These are phyloP conservation scores for Saturnispora zaruensis DNA, from an alignment of 805 yeast genomes.

Conservation along the genomic window DNA sequence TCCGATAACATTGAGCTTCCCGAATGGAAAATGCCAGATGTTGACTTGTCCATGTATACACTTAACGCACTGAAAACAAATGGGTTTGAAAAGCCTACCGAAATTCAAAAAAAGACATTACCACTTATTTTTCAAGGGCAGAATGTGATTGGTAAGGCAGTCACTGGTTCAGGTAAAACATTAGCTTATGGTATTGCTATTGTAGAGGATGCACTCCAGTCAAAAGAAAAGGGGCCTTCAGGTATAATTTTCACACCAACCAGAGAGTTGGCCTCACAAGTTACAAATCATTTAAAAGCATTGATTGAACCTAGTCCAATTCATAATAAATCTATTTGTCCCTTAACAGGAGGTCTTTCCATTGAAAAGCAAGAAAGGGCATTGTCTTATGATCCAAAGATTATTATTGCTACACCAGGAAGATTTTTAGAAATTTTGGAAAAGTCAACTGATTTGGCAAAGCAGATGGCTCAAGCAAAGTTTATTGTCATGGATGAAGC, in stretches of 20 bases:
- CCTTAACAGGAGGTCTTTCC: constrained; percentile 91
- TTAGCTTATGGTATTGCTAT: constrained; percentile 93
- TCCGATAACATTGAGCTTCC: constrained; percentile 42
- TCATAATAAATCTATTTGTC: constrained; percentile 45
- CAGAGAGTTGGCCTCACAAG: constrained; percentile 93
- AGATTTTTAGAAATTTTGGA: constrained; percentile 77
- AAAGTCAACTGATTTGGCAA: constrained; percentile 40
- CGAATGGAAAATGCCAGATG: constrained; percentile 41
- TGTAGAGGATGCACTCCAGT: constrained; percentile 45
- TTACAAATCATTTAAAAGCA: constrained; percentile 63
- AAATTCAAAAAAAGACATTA: constrained; percentile 68
- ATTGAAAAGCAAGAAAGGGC: constrained; percentile 88
- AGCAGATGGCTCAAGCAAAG: constrained; percentile 38
- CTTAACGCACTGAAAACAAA: constrained; percentile 53
- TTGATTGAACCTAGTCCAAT: constrained; percentile 44
- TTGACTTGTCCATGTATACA: constrained; percentile 43
- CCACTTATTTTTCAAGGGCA: constrained; percentile 65
- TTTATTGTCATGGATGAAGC: constrained; percentile 84
- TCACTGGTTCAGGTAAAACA: constrained; percentile 97
- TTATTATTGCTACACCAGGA: constrained; percentile 94
- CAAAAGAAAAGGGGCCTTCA: constrained; percentile 35
- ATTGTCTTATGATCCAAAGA: constrained; percentile 62
- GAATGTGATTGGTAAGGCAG: constrained; percentile 92
- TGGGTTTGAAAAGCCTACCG: constrained; percentile 67
- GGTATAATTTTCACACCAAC: constrained; percentile 92